phyloP scores from a whole-genome alignment of 2,329 filamentous ascomycete genomes.

The Fulvia fulva region DNA sequence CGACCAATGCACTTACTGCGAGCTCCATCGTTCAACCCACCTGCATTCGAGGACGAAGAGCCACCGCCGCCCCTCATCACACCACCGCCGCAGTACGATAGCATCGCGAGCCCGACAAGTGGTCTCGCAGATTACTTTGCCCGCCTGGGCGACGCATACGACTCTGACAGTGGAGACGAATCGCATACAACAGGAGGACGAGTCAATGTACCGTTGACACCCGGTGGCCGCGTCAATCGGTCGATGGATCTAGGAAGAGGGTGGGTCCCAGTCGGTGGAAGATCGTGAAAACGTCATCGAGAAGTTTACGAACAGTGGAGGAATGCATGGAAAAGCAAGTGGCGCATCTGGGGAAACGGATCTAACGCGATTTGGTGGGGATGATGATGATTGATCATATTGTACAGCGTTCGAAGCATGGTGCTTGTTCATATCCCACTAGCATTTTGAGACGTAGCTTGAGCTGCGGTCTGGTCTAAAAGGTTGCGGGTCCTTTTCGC shows the following conservation, averaged over 20 bases:
- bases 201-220: constrained; percentile 59
- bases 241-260: constrained; percentile 62
- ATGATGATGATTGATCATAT: not conserved
- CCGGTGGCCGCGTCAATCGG: constrained; percentile 58
- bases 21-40: constrained; percentile 81
- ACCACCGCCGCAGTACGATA: constrained; percentile 80
- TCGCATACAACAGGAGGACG: constrained; percentile 28
- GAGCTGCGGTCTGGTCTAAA: not conserved
- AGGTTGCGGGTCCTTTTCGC: not conserved
- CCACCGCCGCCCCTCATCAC: constrained; percentile 71
- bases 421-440: not conserved
- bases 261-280: constrained; percentile 26
- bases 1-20: constrained; percentile 82
- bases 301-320: not conserved
- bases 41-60: constrained; percentile 77
- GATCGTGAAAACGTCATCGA: not conserved
- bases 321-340: not conserved
- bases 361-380: not conserved
- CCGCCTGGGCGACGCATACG: constrained; percentile 62
- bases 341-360: not conserved
- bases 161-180: constrained; percentile 41
- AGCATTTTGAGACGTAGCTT: not conserved
- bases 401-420: not conserved
- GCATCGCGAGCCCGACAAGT: constrained; percentile 67
- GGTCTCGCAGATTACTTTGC: constrained; percentile 82